Percentiles rank a stretch among this genome's conserved stretches.
phyloP scores from a whole-genome alignment of 345 rosid genomes.

The Punica granatum region DNA sequence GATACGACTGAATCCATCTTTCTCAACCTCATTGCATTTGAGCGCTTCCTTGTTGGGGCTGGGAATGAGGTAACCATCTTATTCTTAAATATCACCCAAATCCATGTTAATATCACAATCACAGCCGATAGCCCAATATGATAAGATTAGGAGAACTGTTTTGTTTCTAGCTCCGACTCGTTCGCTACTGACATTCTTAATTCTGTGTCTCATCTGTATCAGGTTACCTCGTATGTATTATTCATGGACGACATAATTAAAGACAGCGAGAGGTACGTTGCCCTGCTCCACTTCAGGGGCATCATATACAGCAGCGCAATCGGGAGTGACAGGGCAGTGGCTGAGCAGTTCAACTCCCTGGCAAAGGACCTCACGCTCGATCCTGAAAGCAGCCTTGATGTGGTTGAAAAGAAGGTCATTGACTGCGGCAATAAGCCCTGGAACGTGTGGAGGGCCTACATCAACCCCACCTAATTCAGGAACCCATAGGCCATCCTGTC shows the following conservation, averaged over 20 bases:
- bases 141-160: too few species aligned
- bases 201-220: background rate
- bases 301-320: slow-evolving; percentile 33
- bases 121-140: too few species aligned
- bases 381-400: slow-evolving; percentile 16
- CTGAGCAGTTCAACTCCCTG: slow-evolving; percentile 34
- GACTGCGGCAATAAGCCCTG: slow-evolving; percentile 21
- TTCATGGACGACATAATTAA: slow-evolving; percentile 42
- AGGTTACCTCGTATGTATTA: slow-evolving; percentile 23
- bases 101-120: too few species aligned
- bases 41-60: slow-evolving; percentile 22
- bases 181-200: too few species aligned
- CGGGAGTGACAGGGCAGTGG: slow-evolving; percentile 40
- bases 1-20: slow-evolving; percentile 12
- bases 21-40: slow-evolving; percentile 18
- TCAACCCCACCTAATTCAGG: slow-evolving; percentile 32
- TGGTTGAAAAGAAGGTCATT: slow-evolving; percentile 22
- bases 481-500: slow-evolving; percentile 40
- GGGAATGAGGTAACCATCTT: slow-evolving; percentile 23
- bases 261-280: slow-evolving; percentile 31
- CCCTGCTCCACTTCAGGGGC: slow-evolving; percentile 29
- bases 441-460: slow-evolving; percentile 36
- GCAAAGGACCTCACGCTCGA: slow-evolving; percentile 25
- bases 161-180: too few species aligned
- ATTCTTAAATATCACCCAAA: too few species aligned